Conservation (phyloP, 345 rosid genomes). For the Camelina neglecta region DNA sequence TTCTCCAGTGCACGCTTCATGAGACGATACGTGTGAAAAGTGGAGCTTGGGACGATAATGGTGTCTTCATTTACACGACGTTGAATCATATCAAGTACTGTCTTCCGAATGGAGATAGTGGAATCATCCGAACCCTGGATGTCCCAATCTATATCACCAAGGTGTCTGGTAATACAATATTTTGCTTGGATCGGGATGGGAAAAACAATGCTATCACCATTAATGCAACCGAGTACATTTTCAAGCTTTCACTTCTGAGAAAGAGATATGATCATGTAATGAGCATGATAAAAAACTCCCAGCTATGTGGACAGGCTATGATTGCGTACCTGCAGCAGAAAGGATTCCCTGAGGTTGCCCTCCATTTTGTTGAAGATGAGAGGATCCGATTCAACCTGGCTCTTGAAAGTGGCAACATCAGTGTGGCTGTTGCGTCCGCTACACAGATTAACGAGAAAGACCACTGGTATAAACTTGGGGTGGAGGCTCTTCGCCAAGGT, state of each 20-base stretch:
- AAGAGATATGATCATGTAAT: slow-evolving; percentile 81
- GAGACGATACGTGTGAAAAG: slow-evolving; percentile 94
- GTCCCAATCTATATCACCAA: slow-evolving; percentile 84
- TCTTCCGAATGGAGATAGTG: slow-evolving; percentile 93
- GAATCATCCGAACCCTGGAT: slow-evolving; percentile 83
- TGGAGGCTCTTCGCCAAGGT: slow-evolving; percentile 99
- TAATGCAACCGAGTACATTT: slow-evolving; percentile 80
- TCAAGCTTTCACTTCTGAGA: slow-evolving; percentile 72
- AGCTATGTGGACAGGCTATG: slow-evolving; percentile 92
- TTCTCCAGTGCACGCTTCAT: slow-evolving; percentile 83
- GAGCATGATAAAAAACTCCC: slow-evolving; percentile 87
- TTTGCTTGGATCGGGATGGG: slow-evolving; percentile 90
- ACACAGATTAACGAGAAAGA: slow-evolving; percentile 96
- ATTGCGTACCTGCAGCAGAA: slow-evolving; percentile 88
- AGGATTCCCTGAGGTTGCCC: slow-evolving; percentile 94
- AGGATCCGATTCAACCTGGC: slow-evolving; percentile 86
- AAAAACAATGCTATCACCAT: slow-evolving; percentile 63
- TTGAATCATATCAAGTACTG: slow-evolving; percentile 90
- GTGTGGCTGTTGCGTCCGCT: slow-evolving; percentile 95
- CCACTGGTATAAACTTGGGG: slow-evolving; percentile 90
- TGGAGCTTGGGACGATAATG: slow-evolving; percentile 97
- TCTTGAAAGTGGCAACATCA: slow-evolving; percentile 92
- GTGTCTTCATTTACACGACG: slow-evolving; percentile 90
- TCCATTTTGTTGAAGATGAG: slow-evolving; percentile 90
- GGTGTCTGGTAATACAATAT: slow-evolving; percentile 69